Evolutionary conservation across 805 yeast species (phyloP).

Genomic region (Ogataea corticis): DNA sequence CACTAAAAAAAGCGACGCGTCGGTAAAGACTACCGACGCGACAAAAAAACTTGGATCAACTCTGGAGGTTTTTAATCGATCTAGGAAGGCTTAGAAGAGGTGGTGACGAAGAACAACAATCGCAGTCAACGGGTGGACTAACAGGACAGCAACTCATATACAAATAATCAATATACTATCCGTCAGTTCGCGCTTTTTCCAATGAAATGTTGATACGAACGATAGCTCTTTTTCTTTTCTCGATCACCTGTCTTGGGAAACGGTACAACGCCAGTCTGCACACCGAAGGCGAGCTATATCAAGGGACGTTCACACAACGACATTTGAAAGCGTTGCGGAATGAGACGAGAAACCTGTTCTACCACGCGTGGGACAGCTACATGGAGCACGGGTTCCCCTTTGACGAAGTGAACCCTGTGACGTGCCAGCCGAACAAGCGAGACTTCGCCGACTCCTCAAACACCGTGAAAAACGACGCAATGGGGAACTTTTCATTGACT

Average conservation of each 20-base stretch:
- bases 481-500: slow-evolving; percentile 82
- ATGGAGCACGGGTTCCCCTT: slow-evolving; percentile 70
- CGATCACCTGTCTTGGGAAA: too few relatives aligned
- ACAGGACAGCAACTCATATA: neutral
- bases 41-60: too few relatives aligned
- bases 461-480: slow-evolving; percentile 70
- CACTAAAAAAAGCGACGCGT: slow-evolving; percentile 2
- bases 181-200: too few relatives aligned
- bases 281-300: slow-evolving; percentile 23
- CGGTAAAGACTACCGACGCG: too few relatives aligned
- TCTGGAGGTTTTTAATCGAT: too few relatives aligned
- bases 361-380: slow-evolving; percentile 76
- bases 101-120: too few relatives aligned
- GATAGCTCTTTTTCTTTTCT: too few relatives aligned
- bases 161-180: too few relatives aligned
- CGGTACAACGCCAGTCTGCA: slow-evolving; percentile 5
- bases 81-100: too few relatives aligned
- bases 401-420: slow-evolving; percentile 77
- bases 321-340: slow-evolving; percentile 32
- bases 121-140: too few relatives aligned
- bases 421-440: slow-evolving; percentile 69
- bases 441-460: slow-evolving; percentile 56
- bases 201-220: too few relatives aligned
- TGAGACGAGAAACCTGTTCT: slow-evolving; percentile 58
- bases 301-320: slow-evolving; percentile 27